Evolutionary conservation across 1,284 basidiomycete genomes (phyloP), one percentile per base, ranked within the genome.

Genomic region (Stygiomarasmius scandens): DNA sequence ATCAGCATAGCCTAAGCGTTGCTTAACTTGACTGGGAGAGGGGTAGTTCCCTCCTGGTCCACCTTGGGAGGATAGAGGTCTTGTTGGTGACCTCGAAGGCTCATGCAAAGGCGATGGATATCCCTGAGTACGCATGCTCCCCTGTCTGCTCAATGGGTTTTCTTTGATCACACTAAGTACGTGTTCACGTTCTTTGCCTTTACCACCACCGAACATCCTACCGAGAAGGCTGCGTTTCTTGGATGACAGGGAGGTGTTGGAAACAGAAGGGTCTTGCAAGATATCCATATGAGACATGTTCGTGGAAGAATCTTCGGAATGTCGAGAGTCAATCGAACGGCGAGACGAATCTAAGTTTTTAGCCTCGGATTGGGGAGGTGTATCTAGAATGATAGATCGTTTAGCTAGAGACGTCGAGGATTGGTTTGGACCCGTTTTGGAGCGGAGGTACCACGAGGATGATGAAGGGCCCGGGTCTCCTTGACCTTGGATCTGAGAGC

Each of bases 111-210:
- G 14, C 24, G 43, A 32, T 14, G 20, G 12, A 22, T 11, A n/a
- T 19, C 16, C 41, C 29, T 24, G 8, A 48, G 48, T 25, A 29
- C 50, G 16, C 29, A 60, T 24, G 45, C 58, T 60, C 16, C 51
- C 58, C 14, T 60, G 58, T 23, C 58, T 48, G 20, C 58, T 60
- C 14, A 60, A 38, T 2, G 58, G 48, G 44, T 54, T 34, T 43
- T 60, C 58, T 14, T 54, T 60, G 41, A 60, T 56, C 6, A 60
- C 48, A 57, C 58, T 60, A 16, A 60, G 43, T 23, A n/a, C 47
- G 25, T 52, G 52, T 25, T 38, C 49, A 19, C 44, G 52, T 11
- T 54, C 58, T 48, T 52, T 59, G 24, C 50, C 58, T 38, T 41
- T 25, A 32, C 29, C 12, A 5, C 29, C 29, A 32, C 29, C 29